Evolutionary conservation across 306 rosid genomes (phyloP).

Genomic region (Leucaena leucocephala): DNA sequence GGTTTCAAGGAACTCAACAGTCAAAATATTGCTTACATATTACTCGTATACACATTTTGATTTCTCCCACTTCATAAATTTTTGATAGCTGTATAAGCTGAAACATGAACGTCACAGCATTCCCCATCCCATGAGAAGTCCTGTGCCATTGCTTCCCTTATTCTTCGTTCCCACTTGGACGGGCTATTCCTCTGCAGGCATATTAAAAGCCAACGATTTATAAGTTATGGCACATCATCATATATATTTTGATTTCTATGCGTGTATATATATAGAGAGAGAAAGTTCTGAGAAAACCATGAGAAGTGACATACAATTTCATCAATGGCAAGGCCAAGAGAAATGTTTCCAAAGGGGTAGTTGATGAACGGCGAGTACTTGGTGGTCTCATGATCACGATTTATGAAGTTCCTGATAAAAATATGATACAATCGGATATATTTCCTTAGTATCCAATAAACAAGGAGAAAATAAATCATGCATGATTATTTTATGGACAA

Average conservation of each 20-base stretch:
- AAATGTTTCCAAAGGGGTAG: constrained; percentile 61
- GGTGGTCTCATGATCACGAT: constrained; percentile 51
- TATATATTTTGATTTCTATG: not conserved
- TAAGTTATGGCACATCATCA: not conserved
- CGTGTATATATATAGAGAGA: not conserved
- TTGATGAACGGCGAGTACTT: constrained; percentile 63
- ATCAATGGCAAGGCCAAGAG: constrained; percentile 63
- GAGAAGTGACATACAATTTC: constrained; percentile 64
- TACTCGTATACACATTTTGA: too few species aligned
- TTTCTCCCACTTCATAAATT: constrained; percentile 42
- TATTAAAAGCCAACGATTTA: constrained; percentile 14
- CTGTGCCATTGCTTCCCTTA: constrained; percentile 69
- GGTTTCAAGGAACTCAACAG: too few species aligned
- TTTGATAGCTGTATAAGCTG: constrained; percentile 66
- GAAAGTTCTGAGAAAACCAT: constrained; percentile 2
- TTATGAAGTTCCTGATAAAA: constrained; percentile 49
- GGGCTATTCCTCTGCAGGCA: constrained; percentile 61
- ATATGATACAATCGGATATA: not conserved
- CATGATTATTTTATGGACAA: not conserved
- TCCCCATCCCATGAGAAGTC: constrained; percentile 95
- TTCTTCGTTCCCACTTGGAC: constrained; percentile 58
- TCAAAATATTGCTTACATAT: too few species aligned
- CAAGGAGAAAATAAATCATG: not conserved
- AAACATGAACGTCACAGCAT: constrained; percentile 70
- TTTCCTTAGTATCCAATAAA: constrained; percentile 5